Evolutionary conservation across 2,329 filamentous ascomycete genomes (phyloP).

Genomic region (Cytospora paraplurivora): DNA sequence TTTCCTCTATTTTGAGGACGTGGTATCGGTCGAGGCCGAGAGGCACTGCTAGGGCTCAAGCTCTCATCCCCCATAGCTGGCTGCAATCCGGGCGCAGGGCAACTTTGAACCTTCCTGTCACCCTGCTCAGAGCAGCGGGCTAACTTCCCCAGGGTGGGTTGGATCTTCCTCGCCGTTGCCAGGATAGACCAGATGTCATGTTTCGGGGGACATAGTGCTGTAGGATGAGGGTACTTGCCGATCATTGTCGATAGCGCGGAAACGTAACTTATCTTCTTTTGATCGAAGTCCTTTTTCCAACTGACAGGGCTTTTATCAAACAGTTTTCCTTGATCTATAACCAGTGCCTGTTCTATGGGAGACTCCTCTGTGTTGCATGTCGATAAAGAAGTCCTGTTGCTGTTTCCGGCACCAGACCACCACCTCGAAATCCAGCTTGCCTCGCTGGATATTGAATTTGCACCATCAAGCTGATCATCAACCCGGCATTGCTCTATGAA

Average conservation of each 20-base stretch:
- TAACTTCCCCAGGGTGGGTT: constrained; percentile 5
- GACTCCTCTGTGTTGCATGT: constrained; percentile 8
- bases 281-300: neutral
- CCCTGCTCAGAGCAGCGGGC: neutral
- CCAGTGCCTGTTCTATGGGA: neutral
- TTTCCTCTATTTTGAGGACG: neutral
- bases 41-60: constrained; percentile 17
- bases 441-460: constrained; percentile 9
- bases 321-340: neutral
- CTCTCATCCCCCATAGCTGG: constrained; percentile 3
- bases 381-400: constrained; percentile 15
- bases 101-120: constrained; percentile 9
- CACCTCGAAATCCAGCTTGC: constrained; percentile 19
- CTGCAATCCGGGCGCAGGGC: constrained; percentile 6
- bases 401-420: constrained; percentile 7
- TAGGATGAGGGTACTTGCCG: neutral
- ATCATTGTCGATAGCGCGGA: constrained; percentile 14
- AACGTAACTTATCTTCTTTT: constrained; percentile 6
- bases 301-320: neutral
- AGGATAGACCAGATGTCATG: constrained; percentile 18
- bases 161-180: constrained; percentile 19
- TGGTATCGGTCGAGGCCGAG: constrained; percentile 10
- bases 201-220: constrained; percentile 8
- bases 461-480: constrained; percentile 2
- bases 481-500: constrained; percentile 24